phyloP scores from a whole-genome alignment of 2,329 filamentous ascomycete species.

The Ophiostoma pallidulum region DNA sequence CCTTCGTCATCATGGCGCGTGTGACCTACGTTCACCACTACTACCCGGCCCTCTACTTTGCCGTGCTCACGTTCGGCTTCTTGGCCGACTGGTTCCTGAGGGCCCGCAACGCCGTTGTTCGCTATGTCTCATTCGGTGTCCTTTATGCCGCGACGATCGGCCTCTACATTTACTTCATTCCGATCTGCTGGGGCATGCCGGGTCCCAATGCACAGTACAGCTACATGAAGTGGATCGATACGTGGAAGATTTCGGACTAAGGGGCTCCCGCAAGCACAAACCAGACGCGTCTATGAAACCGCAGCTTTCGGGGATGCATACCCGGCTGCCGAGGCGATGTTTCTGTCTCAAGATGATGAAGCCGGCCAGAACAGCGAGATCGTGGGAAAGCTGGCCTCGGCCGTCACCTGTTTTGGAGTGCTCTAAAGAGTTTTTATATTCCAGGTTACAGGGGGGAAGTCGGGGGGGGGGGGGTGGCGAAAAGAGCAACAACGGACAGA shows the following conservation, averaged over 20 bases:
- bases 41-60: conserved; percentile 96
- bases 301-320: neutral
- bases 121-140: conserved; percentile 59
- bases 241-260: conserved; percentile 72
- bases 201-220: conserved; percentile 74
- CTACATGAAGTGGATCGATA: conserved; percentile 89
- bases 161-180: conserved; percentile 83
- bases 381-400: too few relatives aligned
- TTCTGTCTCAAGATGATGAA: too few relatives aligned
- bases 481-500: neutral
- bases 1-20: conserved; percentile 94
- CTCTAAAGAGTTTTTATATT: too few relatives aligned
- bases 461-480: too few relatives aligned
- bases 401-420: too few relatives aligned
- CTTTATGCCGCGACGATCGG: conserved; percentile 69
- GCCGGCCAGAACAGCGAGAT: too few relatives aligned
- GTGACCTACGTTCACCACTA: conserved; percentile 99
- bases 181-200: conserved; percentile 93
- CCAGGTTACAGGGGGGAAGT: too few relatives aligned
- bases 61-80: conserved; percentile 84
- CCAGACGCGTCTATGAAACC: neutral
- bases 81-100: conserved; percentile 73
- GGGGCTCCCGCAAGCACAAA: neutral
- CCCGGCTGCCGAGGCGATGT: too few relatives aligned
- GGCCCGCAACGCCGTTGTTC: conserved; percentile 52